Percentiles rank a stretch among this genome's conserved stretches.
Conservation (phyloP, 2,329 filamentous ascomycete species). For the Lojkania enalia region DNA sequence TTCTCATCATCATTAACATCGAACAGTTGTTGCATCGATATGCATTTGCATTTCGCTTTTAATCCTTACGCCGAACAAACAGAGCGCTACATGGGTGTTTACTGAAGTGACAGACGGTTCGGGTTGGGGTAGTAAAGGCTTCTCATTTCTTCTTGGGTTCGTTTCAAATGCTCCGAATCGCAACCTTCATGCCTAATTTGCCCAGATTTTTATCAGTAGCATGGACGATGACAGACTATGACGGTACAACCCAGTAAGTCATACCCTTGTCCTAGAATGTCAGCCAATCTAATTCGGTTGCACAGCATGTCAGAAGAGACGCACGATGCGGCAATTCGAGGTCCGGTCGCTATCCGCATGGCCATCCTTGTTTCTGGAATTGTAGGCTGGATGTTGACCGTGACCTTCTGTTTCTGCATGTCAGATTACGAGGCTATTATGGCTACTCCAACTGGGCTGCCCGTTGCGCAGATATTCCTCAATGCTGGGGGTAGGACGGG, state of each 20-base stretch:
- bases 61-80: slow-evolving; percentile 62
- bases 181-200: slow-evolving; percentile 19
- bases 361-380: slow-evolving; percentile 63
- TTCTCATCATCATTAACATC: slow-evolving; percentile 10
- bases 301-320: slow-evolving; percentile 67
- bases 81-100: slow-evolving; percentile 63
- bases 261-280: slow-evolving; percentile 18
- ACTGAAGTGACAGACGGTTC: slow-evolving; percentile 64
- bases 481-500: slow-evolving; percentile 62
- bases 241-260: slow-evolving; percentile 65
- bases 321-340: slow-evolving; percentile 63
- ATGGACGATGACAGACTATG: slow-evolving; percentile 71
- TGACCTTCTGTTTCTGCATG: slow-evolving; percentile 67
- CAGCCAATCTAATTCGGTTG: slow-evolving; percentile 26
- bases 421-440: slow-evolving; percentile 61
- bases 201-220: slow-evolving; percentile 57
- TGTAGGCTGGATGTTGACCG: slow-evolving; percentile 64
- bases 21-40: slow-evolving; percentile 61
- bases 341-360: slow-evolving; percentile 61
- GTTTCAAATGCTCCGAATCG: slow-evolving; percentile 24
- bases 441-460: slow-evolving; percentile 61
- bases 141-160: slow-evolving; percentile 64
- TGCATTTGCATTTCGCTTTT: slow-evolving; percentile 63
- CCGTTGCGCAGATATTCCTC: slow-evolving; percentile 61
- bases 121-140: slow-evolving; percentile 63